Percentiles rank a stretch among this genome's conserved stretches.
Evolutionary conservation across 805 yeast genomes (phyloP).

Genomic region (Candida argentea): DNA sequence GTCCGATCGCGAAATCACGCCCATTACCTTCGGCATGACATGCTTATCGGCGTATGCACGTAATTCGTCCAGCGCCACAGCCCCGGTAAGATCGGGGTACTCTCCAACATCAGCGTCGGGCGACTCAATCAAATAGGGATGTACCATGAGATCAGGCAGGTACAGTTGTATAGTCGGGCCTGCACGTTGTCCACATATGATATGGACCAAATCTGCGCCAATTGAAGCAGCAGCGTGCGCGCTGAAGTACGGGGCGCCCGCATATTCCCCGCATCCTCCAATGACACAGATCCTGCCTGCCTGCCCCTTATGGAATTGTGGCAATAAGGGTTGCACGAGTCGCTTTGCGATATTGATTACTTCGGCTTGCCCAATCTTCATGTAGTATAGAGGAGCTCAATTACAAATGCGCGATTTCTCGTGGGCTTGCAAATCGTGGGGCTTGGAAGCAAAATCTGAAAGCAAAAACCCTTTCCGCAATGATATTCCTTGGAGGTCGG

Average conservation of each 20-base stretch:
- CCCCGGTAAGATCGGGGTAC: conserved; percentile 9
- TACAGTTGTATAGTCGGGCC: conserved; percentile 76
- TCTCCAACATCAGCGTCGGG: conserved; percentile 16
- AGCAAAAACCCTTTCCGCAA: no score
- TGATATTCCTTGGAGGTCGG: no score
- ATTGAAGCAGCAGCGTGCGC: conserved; percentile 74
- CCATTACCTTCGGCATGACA: conserved; percentile 46
- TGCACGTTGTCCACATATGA: conserved; percentile 76
- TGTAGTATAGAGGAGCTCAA: no score
- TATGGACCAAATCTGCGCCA: conserved; percentile 85
- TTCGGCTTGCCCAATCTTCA: no score
- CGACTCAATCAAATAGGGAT: conserved; percentile 67
- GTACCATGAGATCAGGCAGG: conserved; percentile 93
- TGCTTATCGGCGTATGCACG: conserved; percentile 25
- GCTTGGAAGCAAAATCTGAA: no score
- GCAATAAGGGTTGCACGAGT: conserved; percentile 67
- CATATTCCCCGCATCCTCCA: conserved; percentile 93
- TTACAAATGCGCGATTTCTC: no score
- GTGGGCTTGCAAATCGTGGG: no score
- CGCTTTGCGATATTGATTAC: conserved; percentile 39
- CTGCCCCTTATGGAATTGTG: conserved; percentile 81
- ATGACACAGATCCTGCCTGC: conserved; percentile 77
- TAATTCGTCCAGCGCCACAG: conserved; percentile 11
- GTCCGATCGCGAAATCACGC: conserved; percentile 58
- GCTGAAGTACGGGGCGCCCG: conserved; percentile 93